phyloP scores from a whole-genome alignment of 139 green algal species.

The Deuterostichococcus epilithicus region DNA sequence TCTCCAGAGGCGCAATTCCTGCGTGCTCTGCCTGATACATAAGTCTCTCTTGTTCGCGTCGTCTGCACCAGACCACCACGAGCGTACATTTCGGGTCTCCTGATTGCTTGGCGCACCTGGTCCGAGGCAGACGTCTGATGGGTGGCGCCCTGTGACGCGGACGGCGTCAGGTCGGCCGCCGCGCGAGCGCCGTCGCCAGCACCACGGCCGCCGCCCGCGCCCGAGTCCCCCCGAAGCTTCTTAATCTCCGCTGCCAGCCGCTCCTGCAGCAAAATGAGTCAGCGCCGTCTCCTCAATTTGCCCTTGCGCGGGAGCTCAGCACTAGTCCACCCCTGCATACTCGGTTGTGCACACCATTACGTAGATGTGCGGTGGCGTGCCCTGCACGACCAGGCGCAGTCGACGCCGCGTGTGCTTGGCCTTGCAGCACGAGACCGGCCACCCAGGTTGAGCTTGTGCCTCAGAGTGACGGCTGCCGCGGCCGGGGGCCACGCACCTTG shows the following conservation, averaged over 20 bases:
- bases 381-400: background rate
- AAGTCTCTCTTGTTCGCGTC: background rate
- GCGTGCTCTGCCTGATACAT: background rate
- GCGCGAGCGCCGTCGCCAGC: background rate
- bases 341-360: background rate
- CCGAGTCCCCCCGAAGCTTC: slow-evolving; percentile 10
- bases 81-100: slow-evolving; percentile 1
- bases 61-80: background rate
- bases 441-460: too few species aligned
- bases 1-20: background rate
- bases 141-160: too few species aligned
- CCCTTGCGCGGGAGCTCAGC: background rate
- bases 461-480: too few species aligned
- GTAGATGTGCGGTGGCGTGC: background rate
- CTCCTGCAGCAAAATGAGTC: background rate
- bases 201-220: background rate
- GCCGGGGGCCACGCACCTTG: too few species aligned
- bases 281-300: background rate
- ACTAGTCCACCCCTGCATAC: background rate
- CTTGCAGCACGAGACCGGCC: background rate
- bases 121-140: background rate
- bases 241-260: slow-evolving; percentile 23
- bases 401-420: background rate
- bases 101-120: background rate
- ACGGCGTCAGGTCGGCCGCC: background rate